These are phyloP conservation scores for Tolypocladium capitatum DNA, from an alignment of 2,329 filamentous ascomycete genomes.

Conservation along the genomic window DNA sequence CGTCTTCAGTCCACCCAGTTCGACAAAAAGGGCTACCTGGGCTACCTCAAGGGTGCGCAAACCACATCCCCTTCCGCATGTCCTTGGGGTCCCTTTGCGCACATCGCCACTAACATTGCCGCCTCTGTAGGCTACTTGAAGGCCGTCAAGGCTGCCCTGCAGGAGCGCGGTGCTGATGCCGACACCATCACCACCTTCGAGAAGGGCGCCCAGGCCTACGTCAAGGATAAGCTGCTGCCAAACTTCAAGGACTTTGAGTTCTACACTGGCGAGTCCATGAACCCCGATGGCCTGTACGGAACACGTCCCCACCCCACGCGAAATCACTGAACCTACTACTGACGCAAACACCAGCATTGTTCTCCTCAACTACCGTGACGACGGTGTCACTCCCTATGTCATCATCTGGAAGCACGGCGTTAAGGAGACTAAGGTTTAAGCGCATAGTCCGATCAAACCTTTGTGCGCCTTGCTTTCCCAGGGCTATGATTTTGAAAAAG, in stretches of 20 bases:
- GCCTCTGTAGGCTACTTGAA: conserved; percentile 68
- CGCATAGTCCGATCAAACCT: neutral
- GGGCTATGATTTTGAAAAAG: conserved; percentile 2
- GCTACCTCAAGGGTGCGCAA: conserved; percentile 68
- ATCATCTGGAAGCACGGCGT: conserved; percentile 94
- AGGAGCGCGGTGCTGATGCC: conserved; percentile 45
- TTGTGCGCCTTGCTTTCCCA: conserved; percentile 1
- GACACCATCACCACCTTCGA: conserved; percentile 69
- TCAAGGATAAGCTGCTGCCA: conserved; percentile 67
- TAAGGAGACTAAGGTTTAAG: conserved; percentile 80
- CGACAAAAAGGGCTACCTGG: conserved; percentile 78
- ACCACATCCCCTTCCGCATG: neutral
- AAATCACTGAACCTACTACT: conserved; percentile 1
- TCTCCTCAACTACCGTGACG: conserved; percentile 95
- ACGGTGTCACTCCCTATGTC: conserved; percentile 81
- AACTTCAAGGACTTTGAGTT: conserved; percentile 98
- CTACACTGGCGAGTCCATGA: conserved; percentile 82
- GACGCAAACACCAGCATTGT: conserved; percentile 46
- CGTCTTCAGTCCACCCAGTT: conserved; percentile 65
- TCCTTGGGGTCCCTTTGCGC: neutral
- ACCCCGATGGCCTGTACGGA: conserved; percentile 83
- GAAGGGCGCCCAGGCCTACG: conserved; percentile 56
- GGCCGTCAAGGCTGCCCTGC: conserved; percentile 60
- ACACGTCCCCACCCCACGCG: neutral
- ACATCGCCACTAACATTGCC: conserved; percentile 2